Evolutionary conservation across 208 protist species (phyloP).

Genomic region (Crithidia fasciculata): DNA sequence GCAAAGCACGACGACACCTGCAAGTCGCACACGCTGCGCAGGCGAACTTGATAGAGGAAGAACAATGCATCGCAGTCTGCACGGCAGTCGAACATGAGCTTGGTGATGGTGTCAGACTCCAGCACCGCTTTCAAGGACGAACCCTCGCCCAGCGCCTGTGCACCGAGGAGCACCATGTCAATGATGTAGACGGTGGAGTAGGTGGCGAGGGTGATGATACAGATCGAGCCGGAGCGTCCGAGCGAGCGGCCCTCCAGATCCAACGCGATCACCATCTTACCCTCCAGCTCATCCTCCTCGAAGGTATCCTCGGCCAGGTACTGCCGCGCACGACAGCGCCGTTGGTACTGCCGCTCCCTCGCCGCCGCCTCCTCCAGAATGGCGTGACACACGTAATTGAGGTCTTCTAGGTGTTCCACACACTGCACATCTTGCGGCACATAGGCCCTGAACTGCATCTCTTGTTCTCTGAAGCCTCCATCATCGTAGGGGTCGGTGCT

Average conservation of each 20-base stretch:
- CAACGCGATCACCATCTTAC: conserved; percentile 40
- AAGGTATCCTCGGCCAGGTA: conserved; percentile 1
- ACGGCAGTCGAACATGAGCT: conserved; percentile 79
- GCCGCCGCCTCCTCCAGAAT: conserved; percentile 16
- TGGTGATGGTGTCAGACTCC: conserved; percentile 42
- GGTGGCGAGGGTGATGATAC: conserved; percentile 72
- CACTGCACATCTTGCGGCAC: conserved; percentile 25
- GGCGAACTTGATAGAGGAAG: conserved; percentile 55
- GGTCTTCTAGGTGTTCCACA: conserved; percentile 17
- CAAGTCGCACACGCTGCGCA: conserved; percentile 59
- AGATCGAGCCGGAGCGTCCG: conserved; percentile 48
- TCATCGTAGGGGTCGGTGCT: background rate
- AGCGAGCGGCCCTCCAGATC: conserved; percentile 63
- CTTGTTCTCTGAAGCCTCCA: background rate
- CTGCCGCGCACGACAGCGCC: conserved; percentile 3
- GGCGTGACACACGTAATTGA: conserved; percentile 21
- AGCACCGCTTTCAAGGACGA: conserved; percentile 39
- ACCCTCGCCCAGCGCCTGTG: conserved; percentile 22
- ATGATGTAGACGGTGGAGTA: conserved; percentile 53
- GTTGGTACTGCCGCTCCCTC: conserved; percentile 8
- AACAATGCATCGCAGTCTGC: conserved; percentile 64
- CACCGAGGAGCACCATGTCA: conserved; percentile 57
- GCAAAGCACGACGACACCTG: conserved; percentile 49
- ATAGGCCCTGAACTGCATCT: conserved; percentile 2
- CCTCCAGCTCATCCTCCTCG: conserved; percentile 16